Evolutionary conservation across 257 asterid species (phyloP), one percentile per base, ranked within the genome.

Genomic region (Scutellaria minor): DNA sequence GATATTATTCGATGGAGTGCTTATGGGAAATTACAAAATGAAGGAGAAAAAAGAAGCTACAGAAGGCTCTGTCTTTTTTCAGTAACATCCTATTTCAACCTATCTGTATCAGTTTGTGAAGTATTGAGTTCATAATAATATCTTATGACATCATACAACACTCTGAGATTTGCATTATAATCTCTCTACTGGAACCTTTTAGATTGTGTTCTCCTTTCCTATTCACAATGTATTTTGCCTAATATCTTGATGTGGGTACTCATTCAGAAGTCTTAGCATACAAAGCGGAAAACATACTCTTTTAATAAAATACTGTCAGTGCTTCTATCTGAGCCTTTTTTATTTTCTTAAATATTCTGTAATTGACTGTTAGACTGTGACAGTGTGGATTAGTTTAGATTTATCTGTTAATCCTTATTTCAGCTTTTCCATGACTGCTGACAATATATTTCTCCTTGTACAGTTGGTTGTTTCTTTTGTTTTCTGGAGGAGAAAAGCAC

Each of bases 401-500:
- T 9, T 54, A 51, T 37, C 42, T 42, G 35, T 6, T 44, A 37
- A 54, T 39, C 10, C 41, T 22, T 63, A 64, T 31, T 35, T 70
- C 27, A 37, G 59, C 14, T 65, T 54, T 52, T 45, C 66, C 66
- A n/a, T 39, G 13, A 64, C n/a, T 76, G 75, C 84, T 89, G 81
- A 91, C 68, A 3, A 59, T 44, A 58, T 73, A 20, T 58, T 55
- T 82, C 56, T 82, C 60, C 72, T 64, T 82, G 60, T 75, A 62
- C 90, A 95, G 99, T 90, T 93, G 97, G 61, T 86, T 41, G 31
- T 83, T 15, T 83, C 97, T 72, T 79, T 87, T 54, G 84, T 88
- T 64, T 80, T 84, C 75, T 95, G 99, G 98, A 92, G 90, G 85
- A 86, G 82, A 75, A 92, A 82, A 83, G 90, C 99, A 37, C 87